Conservation (phyloP, 495 filamentous ascomycete genomes). For the Aspergillus hancockii region DNA sequence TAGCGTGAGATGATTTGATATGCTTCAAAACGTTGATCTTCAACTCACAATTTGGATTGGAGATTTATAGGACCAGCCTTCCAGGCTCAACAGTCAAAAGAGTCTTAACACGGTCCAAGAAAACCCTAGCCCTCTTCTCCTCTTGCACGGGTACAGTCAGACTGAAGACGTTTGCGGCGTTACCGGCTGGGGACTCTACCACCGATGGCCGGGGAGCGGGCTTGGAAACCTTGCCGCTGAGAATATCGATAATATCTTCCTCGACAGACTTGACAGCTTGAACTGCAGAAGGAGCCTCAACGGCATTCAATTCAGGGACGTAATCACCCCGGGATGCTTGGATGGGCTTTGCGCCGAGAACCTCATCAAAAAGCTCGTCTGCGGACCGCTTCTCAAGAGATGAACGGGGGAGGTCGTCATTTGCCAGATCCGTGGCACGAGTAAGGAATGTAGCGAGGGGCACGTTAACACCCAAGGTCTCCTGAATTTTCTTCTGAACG, state of each 20-base stretch:
- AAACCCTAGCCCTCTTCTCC: slow-evolving; percentile 74
- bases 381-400: slow-evolving; percentile 60
- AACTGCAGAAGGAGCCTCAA: slow-evolving; percentile 37
- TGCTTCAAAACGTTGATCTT: not conserved
- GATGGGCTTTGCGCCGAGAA: slow-evolving; percentile 70
- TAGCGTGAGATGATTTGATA: slow-evolving; percentile 10
- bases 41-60: slow-evolving; percentile 18
- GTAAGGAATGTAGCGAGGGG: slow-evolving; percentile 86
- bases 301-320: slow-evolving; percentile 70
- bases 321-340: slow-evolving; percentile 60
- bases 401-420: slow-evolving; percentile 75
- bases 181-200: slow-evolving; percentile 29
- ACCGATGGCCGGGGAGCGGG: slow-evolving; percentile 18
- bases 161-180: slow-evolving; percentile 76
- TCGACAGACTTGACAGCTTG: slow-evolving; percentile 30
- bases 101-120: slow-evolving; percentile 79
- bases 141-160: slow-evolving; percentile 74
- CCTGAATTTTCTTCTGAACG: slow-evolving; percentile 76
- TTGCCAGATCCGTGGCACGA: slow-evolving; percentile 80
- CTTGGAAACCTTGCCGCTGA: slow-evolving; percentile 53
- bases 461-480: slow-evolving; percentile 71
- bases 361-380: slow-evolving; percentile 84
- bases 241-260: slow-evolving; percentile 75
- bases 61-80: slow-evolving; percentile 61
- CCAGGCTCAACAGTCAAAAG: slow-evolving; percentile 83